Percentiles rank a stretch among this genome's conserved stretches.
These are phyloP conservation scores for Chalciporus pseudorubinellus DNA, from an alignment of 768 basidiomycete species.

Conservation along the genomic window DNA sequence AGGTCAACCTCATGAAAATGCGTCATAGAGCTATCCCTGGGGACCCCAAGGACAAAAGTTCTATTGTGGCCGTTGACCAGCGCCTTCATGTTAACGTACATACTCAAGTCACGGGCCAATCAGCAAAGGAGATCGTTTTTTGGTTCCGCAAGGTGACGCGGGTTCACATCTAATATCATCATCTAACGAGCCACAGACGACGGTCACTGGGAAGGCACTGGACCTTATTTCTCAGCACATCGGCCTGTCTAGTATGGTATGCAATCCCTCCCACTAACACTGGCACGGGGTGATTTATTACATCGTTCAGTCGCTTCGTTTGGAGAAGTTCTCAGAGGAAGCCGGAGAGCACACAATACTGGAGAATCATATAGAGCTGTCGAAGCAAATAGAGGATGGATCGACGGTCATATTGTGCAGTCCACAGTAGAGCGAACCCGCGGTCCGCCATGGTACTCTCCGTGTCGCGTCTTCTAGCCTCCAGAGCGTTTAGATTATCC, in stretches of 20 bases:
- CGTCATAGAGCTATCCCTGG: constrained; percentile 64
- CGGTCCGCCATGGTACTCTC: background rate
- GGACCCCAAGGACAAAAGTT: constrained; percentile 54
- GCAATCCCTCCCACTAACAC: background rate
- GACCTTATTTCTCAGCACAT: constrained; percentile 45
- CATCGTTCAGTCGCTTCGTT: constrained; percentile 43
- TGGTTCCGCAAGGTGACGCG: constrained; percentile 70
- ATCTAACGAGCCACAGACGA: constrained; percentile 37
- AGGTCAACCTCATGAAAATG: constrained; percentile 71
- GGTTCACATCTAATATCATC: background rate
- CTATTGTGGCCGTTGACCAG: constrained; percentile 48
- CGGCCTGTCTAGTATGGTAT: constrained; percentile 12
- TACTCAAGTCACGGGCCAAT: constrained; percentile 23
- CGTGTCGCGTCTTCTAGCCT: background rate
- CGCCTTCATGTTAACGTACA: constrained; percentile 57
- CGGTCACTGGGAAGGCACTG: constrained; percentile 58
- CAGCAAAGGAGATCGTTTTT: constrained; percentile 43
- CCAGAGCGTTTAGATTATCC: constrained; percentile 16
- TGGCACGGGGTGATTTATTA: background rate
- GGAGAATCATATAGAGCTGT: constrained; percentile 48
- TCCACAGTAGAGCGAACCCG: background rate
- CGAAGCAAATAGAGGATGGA: constrained; percentile 55
- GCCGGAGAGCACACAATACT: constrained; percentile 31
- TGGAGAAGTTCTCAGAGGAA: constrained; percentile 33
- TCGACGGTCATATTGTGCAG: constrained; percentile 25